Base-by-base conservation (phyloP, 2,329 filamentous ascomycete genomes). In the Aspergillus candidus region DNA sequence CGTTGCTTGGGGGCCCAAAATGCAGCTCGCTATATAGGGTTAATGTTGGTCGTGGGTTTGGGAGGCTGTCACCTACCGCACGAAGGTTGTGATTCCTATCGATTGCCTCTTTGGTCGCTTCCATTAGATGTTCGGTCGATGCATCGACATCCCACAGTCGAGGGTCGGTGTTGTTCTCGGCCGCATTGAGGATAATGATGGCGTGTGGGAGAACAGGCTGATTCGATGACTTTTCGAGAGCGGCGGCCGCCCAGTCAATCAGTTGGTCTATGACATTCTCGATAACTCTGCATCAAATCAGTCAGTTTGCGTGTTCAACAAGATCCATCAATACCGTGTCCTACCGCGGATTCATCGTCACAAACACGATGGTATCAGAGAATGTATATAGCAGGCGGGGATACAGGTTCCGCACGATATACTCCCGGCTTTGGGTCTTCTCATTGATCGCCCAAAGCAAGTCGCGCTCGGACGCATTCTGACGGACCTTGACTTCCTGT, bases 241-340 rank as follows among this genome's bases (percentile, higher is more conserved):
- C 37, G 11, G 22, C 37, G 4, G 37, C 11, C 11, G 37, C 37
- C 37, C 37, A 39, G 6, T 39, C 37, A 11, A 39, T 39, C 11
- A 39, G 37, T 39, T 39, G 37, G 18, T 39, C 37, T 14, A 39
- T 14, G 7, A 39, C 37, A 39, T 39, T 39, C 27, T 39, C 37
- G 6, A 39, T 14, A 3, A 39, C 37, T 31, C 37, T 39, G 37
- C 6, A 3, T 17, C 18, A 22, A 38, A 6, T 29, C 3, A 22
- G n/a, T 38, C 5, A 22, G 18, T 4, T 5, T n/a, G 18, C 29
- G 22, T 10, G 2, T 2, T 38, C 14, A 11, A 30, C 11, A 10
- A 3, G 1, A 29, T 12, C 22, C n/a, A 27, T 27, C 22, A 6
- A 27, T 27, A 3, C 6, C 22, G 8, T 27, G 8, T 27, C 36